Percentiles rank a stretch among this genome's conserved stretches.
These are phyloP conservation scores for Penicillium egyptiacum DNA, from an alignment of 495 filamentous ascomycete species.

Conservation along the genomic window DNA sequence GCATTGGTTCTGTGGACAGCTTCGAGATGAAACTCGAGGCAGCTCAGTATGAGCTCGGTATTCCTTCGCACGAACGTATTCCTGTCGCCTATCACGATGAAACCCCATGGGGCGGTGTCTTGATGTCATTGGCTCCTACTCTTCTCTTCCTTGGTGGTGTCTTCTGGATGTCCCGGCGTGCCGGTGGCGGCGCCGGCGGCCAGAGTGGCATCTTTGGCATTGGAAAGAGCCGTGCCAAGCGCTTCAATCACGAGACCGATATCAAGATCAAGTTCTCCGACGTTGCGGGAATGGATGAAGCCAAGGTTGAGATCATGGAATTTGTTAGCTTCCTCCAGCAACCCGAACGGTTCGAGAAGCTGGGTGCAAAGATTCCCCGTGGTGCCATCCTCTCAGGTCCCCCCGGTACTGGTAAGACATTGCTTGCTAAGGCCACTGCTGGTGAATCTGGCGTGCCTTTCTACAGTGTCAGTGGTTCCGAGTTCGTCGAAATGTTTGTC, in stretches of 20 bases:
- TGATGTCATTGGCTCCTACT: constrained; percentile 84
- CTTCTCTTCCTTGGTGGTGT: constrained; percentile 79
- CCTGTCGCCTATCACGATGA: constrained; percentile 85
- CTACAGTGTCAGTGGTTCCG: constrained; percentile 96
- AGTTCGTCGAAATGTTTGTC: constrained; percentile 99
- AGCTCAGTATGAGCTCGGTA: constrained; percentile 80
- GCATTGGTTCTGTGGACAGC: constrained; percentile 87
- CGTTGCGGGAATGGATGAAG: constrained; percentile 98
- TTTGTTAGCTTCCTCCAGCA: constrained; percentile 95
- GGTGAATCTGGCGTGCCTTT: constrained; percentile 98
- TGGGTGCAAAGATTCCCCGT: constrained; percentile 96
- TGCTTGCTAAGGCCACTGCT: constrained; percentile 95
- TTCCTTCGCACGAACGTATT: constrained; percentile 81
- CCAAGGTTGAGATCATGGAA: constrained; percentile 98
- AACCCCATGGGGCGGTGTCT: constrained; percentile 59
- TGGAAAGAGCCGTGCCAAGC: constrained; percentile 90
- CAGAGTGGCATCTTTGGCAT: constrained; percentile 88
- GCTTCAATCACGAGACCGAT: constrained; percentile 94
- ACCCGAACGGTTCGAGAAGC: constrained; percentile 83
- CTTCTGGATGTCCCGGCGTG: constrained; percentile 68
- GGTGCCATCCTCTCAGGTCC: constrained; percentile 95
- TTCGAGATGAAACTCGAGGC: constrained; percentile 87
- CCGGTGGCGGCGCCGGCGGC: constrained; percentile 62
- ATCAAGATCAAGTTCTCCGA: constrained; percentile 96
- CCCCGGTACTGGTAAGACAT: constrained; percentile 96